Conservation (phyloP, 1,284 basidiomycete species). For the Microbotryum scabiosae region DNA sequence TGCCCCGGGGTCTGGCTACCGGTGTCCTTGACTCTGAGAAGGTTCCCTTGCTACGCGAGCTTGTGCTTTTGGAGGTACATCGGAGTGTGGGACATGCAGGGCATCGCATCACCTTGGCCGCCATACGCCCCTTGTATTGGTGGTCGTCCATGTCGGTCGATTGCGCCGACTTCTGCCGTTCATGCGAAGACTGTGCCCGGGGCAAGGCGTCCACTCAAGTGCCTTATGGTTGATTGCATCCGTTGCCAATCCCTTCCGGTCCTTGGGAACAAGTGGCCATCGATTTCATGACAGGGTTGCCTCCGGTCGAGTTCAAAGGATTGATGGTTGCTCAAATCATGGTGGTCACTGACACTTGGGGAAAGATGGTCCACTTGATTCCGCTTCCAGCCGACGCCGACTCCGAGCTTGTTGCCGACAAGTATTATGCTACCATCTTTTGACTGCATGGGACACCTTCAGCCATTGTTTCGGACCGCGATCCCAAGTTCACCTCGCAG, state of each 20-base stretch:
- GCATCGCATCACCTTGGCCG: slow-evolving; percentile 37
- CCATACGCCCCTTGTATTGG: slow-evolving; percentile 39
- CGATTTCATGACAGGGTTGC: slow-evolving; percentile 38
- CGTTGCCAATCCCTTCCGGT: slow-evolving; percentile 35
- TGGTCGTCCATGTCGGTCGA: slow-evolving; percentile 40
- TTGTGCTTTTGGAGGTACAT: background rate
- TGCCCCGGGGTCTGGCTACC: background rate
- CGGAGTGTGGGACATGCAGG: slow-evolving; percentile 35
- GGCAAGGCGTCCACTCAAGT: slow-evolving; percentile 13
- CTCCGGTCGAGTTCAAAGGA: background rate
- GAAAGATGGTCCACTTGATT: slow-evolving; percentile 9
- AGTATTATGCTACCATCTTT: background rate
- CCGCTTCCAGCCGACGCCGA: slow-evolving; percentile 2
- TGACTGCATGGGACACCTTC: slow-evolving; percentile 34
- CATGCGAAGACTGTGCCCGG: slow-evolving; percentile 38
- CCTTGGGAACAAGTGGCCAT: slow-evolving; percentile 45
- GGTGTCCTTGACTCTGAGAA: slow-evolving; percentile 30
- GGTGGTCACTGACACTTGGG: slow-evolving; percentile 1
- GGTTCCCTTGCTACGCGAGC: slow-evolving; percentile 38
- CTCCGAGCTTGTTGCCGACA: too few relatives aligned
- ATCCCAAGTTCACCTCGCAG: slow-evolving; percentile 43
- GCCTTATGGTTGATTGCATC: slow-evolving; percentile 40
- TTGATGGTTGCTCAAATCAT: background rate
- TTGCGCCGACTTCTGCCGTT: slow-evolving; percentile 31
- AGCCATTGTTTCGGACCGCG: slow-evolving; percentile 44